Evolutionary conservation across 345 rosid genomes (phyloP).

Genomic region (Hevea brasiliensis): DNA sequence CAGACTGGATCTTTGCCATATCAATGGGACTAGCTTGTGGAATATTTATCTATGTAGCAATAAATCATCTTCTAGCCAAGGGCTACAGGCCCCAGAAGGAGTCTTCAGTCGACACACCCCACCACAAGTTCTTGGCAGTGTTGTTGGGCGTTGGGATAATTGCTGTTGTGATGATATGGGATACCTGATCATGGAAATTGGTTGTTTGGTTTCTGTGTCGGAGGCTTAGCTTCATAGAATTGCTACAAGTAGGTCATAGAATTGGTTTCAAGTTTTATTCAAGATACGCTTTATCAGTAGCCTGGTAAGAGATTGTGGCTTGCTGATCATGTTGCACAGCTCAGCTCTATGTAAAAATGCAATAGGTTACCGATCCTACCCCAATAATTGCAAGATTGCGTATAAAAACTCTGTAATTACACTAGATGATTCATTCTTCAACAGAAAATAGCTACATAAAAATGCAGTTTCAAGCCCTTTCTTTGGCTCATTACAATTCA

Average conservation of each 20-base stretch:
- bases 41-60: slow-evolving; percentile 66
- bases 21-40: slow-evolving; percentile 85
- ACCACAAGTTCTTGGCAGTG: slow-evolving; percentile 55
- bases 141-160: slow-evolving; percentile 57
- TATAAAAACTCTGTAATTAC: background rate
- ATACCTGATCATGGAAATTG: slow-evolving; percentile 25
- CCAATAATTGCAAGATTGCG: background rate
- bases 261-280: background rate
- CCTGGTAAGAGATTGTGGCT: background rate
- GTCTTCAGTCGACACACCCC: slow-evolving; percentile 43
- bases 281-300: background rate
- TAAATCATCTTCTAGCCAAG: slow-evolving; percentile 65
- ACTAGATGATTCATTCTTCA: background rate
- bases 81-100: slow-evolving; percentile 44
- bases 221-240: background rate
- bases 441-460: background rate
- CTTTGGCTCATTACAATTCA: too few relatives aligned
- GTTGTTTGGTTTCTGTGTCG: background rate
- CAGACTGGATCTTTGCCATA: slow-evolving; percentile 72
- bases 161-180: slow-evolving; percentile 80
- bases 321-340: too few relatives aligned
- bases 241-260: background rate
- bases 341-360: too few relatives aligned
- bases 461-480: background rate
- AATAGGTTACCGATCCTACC: too few relatives aligned